phyloP scores from a whole-genome alignment of 495 filamentous ascomycete genomes.

The Rostrohypoxylon terebratum region DNA sequence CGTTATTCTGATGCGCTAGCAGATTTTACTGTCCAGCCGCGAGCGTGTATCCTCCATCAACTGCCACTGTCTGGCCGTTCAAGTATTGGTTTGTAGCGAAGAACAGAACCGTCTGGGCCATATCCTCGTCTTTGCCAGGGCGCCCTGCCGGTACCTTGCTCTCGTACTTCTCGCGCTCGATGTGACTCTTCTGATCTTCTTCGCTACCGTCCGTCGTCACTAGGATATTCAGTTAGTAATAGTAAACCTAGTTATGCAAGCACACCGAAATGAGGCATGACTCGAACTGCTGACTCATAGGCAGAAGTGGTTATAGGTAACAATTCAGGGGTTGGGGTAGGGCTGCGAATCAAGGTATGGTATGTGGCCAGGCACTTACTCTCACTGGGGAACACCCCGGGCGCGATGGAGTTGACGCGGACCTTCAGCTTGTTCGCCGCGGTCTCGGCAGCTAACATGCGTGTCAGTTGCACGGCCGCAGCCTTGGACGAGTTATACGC shows the following conservation, averaged over 20 bases:
- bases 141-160: constrained; percentile 68
- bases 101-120: constrained; percentile 75
- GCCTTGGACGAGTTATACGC: constrained; percentile 82
- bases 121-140: constrained; percentile 78
- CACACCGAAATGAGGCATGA: not conserved
- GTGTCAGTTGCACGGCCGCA: constrained; percentile 76
- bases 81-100: constrained; percentile 75
- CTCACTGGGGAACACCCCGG: constrained; percentile 78
- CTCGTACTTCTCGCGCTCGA: constrained; percentile 71
- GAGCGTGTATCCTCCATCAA: constrained; percentile 69
- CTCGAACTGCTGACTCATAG: not conserved
- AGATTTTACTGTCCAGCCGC: constrained; percentile 39
- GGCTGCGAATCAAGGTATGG: not conserved
- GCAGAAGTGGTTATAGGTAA: not conserved
- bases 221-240: constrained; percentile 53
- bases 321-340: not conserved
- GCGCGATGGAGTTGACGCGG: constrained; percentile 78
- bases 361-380: constrained; percentile 35
- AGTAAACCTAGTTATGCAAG: constrained; percentile 6
- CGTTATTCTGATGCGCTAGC: not conserved
- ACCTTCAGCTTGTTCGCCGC: constrained; percentile 78
- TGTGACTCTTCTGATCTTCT: constrained; percentile 70
- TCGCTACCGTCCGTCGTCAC: constrained; percentile 68
- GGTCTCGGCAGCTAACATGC: constrained; percentile 77
- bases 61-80: constrained; percentile 74